A percentile compares a stretch with the other conserved stretches of the same genome.
These are phyloP conservation scores for Kalanchoe fedtschenkoi DNA, from an alignment of 164 flowering plant species.

Conservation along the genomic window DNA sequence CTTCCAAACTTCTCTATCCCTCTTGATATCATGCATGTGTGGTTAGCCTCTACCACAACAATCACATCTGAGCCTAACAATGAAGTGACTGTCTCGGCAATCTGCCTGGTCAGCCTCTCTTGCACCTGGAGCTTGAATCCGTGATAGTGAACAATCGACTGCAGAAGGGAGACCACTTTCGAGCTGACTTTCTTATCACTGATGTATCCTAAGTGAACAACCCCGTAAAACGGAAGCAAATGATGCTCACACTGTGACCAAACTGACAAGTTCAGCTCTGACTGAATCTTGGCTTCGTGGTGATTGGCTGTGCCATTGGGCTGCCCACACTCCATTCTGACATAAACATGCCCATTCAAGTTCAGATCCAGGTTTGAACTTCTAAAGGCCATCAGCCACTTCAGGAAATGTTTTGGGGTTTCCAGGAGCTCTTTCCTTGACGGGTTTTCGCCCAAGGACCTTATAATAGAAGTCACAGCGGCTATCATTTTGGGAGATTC, in stretches of 20 bases:
- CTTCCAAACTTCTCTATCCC: slow-evolving; percentile 92
- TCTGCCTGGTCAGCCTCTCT: slow-evolving; percentile 84
- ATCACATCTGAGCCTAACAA: slow-evolving; percentile 58
- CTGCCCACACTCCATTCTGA: slow-evolving; percentile 10
- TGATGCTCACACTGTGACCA: slow-evolving; percentile 99
- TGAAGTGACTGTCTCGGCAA: slow-evolving; percentile 73
- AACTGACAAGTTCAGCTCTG: slow-evolving; percentile 60
- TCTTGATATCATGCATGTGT: slow-evolving; percentile 91
- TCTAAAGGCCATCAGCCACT: slow-evolving; percentile 77
- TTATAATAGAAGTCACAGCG: slow-evolving; percentile 63
- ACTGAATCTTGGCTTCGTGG: slow-evolving; percentile 20
- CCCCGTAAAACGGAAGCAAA: slow-evolving; percentile 88
- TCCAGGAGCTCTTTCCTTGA: slow-evolving; percentile 59
- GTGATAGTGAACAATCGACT: slow-evolving; percentile 66
- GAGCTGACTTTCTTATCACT: slow-evolving; percentile 21
- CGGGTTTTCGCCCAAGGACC: slow-evolving; percentile 76
- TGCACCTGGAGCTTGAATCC: slow-evolving; percentile 96
- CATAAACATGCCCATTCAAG: slow-evolving; percentile 30
- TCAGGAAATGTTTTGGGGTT: slow-evolving; percentile 64
- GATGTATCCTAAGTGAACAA: slow-evolving; percentile 75
- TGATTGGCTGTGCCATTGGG: slow-evolving; percentile 13
- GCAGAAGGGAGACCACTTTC: slow-evolving; percentile 38
- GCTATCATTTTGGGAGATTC: slow-evolving; percentile 33
- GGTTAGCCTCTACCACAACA: slow-evolving; percentile 84
- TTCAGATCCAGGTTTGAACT: slow-evolving; percentile 46